Evolutionary conservation across 768 basidiomycete genomes (phyloP).

Genomic region (Suillus subaureus): DNA sequence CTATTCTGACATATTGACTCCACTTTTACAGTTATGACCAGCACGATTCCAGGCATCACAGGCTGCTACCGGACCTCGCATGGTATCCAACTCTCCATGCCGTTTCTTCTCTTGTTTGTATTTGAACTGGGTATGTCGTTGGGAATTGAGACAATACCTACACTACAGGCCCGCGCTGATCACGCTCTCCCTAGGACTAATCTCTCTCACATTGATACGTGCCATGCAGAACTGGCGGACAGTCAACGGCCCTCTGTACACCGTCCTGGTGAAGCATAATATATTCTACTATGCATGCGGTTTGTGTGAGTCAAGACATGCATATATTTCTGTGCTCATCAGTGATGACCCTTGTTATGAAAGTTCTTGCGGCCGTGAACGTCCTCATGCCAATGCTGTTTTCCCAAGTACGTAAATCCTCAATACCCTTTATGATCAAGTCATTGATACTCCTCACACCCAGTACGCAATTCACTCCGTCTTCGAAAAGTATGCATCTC

Average conservation of each 20-base stretch:
- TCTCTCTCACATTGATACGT: not conserved
- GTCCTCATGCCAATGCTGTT: not conserved
- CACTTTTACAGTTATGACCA: not conserved
- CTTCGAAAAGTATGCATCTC: not conserved
- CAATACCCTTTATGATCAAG: not conserved
- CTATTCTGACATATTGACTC: not conserved
- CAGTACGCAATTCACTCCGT: not conserved
- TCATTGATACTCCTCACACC: not conserved
- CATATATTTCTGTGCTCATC: not conserved
- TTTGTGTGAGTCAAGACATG: not conserved
- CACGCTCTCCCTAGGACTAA: not conserved
- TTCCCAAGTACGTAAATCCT: not conserved
- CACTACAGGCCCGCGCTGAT: not conserved
- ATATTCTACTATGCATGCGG: not conserved
- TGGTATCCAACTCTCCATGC: not conserved
- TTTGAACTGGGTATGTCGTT: not conserved
- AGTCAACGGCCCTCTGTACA: not conserved
- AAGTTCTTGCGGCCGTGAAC: not conserved
- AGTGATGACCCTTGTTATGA: not conserved
- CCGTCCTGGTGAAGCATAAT: not conserved
- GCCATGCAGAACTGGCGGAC: not conserved
- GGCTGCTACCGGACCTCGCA: not conserved
- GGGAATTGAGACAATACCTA: not conserved
- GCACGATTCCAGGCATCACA: not conserved
- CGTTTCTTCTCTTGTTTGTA: not conserved